A percentile compares a stretch with the other conserved stretches of the same genome.
Conservation (phyloP, 345 rosid species). For the Lenwebbia sp. region DNA sequence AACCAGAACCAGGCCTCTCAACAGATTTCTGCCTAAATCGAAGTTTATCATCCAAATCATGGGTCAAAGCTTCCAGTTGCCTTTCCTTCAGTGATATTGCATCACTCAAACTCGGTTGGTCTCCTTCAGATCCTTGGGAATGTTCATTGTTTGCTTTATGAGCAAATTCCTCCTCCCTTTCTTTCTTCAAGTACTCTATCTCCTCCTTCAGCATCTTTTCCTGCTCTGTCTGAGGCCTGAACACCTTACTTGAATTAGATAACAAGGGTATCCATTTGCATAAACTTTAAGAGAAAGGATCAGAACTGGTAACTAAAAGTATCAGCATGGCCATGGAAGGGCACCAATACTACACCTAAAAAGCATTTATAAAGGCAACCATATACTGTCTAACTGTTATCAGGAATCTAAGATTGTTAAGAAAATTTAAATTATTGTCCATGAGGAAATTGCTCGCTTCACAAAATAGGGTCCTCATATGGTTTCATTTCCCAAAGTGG, state of each 20-base stretch:
- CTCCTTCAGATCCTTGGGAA: constrained; percentile 20
- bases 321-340: not conserved
- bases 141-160: constrained; percentile 20
- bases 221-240: constrained; percentile 83
- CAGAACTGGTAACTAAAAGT: not conserved
- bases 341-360: not conserved
- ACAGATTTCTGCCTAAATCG: constrained; percentile 63
- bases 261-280: not conserved
- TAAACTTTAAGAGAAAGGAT: not conserved
- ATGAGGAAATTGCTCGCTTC: not conserved
- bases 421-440: not conserved
- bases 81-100: constrained; percentile 49
- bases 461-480: not conserved
- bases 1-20: constrained; percentile 79
- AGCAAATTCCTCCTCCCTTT: constrained; percentile 29
- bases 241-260: constrained; percentile 2
- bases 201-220: constrained; percentile 67
- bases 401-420: not conserved
- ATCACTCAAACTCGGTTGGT: constrained; percentile 22
- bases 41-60: constrained; percentile 68
- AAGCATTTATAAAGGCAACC: not conserved
- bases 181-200: constrained; percentile 40
- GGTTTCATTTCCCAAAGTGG: not conserved
- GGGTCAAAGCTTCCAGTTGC: constrained; percentile 48
- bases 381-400: not conserved